Base-by-base conservation (phyloP, 2,329 filamentous ascomycete species). In the Ophiostoma sp. region DNA sequence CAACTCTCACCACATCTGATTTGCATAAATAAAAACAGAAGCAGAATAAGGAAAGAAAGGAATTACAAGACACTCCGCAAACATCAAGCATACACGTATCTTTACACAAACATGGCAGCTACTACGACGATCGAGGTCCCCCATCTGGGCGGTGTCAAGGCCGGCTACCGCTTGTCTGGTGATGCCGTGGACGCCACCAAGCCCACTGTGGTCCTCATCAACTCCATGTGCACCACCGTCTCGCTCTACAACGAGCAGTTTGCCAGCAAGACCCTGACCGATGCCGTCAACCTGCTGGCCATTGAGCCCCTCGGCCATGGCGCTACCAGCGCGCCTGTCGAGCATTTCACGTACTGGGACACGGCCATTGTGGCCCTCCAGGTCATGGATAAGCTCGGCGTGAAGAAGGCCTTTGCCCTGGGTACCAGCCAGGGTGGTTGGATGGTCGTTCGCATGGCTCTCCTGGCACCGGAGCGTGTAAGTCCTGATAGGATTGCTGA, bases 281-380 rank as follows among this genome's bases (percentile, higher is more conserved):
- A 75, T 41, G 76, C 76, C 5, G 77, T 80, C 72, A 85, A 85
- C 72, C 76, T 85, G 5, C 74, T 85, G 5, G 82, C 82, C 60
- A 78, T 85, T 68, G 83, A 85, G 75, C 82, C 81, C 1, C 78
- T 85, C 0, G 83, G 83, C 68, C 83, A 85, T 72, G 83, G 83
- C 70, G 75, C 79, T 16, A 69, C 68, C 5, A 65, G 45, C 0
- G 41, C 58, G 7, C 18, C 62, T 41, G 62, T 52, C 42, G 81
- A 83, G 72, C 80, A 83, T 69, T 85, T 83, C 72, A 85, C 81
- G 2, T 84, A 84, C 76, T 85, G 83, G 83, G 83, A 85, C 73
- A 76, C 82, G 3, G 83, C 83, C 62, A 75, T 79, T 69, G 81
- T 87, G 81, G 80, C 81, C 11, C 75, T 85, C 8, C 84, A 87